Base-by-base conservation (phyloP, 345 rosid species). In the Populus alba region DNA sequence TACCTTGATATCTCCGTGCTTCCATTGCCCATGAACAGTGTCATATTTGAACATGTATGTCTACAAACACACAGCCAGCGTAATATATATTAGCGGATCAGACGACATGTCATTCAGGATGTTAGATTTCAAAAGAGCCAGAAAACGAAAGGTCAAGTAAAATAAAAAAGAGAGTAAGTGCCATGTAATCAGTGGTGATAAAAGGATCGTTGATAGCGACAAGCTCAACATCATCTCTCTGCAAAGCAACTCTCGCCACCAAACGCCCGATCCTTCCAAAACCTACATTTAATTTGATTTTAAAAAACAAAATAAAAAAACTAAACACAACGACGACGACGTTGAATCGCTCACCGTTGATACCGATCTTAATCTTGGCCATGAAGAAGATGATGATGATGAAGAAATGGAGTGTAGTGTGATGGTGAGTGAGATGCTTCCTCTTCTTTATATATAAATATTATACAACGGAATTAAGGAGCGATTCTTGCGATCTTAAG, bases 121-220 rank as follows among this genome's bases (percentile, higher is more conserved):
- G 51, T 13, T 11, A 47, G 51, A 15, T 47, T 47, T 47, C 51
- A 15, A 7, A 53, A 72, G 11, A 15, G 33, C 33, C 33, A 6
- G 23, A 29, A 47, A 49, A 12, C 8, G 5, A 33, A 1, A 18
- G 4, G 11, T 17, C n/a, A 9, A 38, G 8, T 8, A 17, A 20
- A 16, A 55, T 59, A 22, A 18, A 3, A 22, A 3, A 29, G 33
- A 29, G 27, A 70, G 59, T 43, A 23, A 49, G 69, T n/a, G 86
- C 93, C 96, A 91, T 90, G 84, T 87, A 89, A 4, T 91, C 93
- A 15, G 92, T 88, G 80, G 93, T 80, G 84, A 90, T 87, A 87
- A 91, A 91, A 37, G 92, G 93, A 81, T 91, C 96, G 79, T 91
- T 91, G 37, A 91, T 86, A 66, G 93, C 91, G 35, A 91, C 96